Evolutionary conservation across 371 early-diverging fungal genomes (phyloP).

Genomic region (Lichtheimia corymbifera): DNA sequence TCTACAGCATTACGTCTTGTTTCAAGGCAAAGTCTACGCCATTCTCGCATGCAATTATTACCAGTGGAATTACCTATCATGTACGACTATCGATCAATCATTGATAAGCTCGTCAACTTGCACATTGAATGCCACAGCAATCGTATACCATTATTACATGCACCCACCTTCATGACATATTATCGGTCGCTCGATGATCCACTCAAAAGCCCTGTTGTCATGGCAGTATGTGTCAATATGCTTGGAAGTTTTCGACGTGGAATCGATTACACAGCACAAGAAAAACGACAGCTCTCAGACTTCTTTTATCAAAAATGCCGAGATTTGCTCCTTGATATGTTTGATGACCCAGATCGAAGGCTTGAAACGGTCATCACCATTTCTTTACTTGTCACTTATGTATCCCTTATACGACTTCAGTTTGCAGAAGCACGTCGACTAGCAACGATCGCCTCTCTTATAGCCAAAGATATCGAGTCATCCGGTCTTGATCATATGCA

Average conservation of each 20-base stretch:
- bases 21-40: not conserved
- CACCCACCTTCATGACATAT: slow-evolving; percentile 5
- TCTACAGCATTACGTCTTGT: slow-evolving; percentile 1
- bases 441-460: slow-evolving; percentile 2
- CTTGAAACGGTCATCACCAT: slow-evolving; percentile 16
- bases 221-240: slow-evolving; percentile 15
- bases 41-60: not conserved
- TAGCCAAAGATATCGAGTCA: not conserved
- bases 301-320: slow-evolving; percentile 15
- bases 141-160: slow-evolving; percentile 7
- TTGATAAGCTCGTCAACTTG: slow-evolving; percentile 2
- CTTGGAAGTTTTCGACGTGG: slow-evolving; percentile 2
- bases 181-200: slow-evolving; percentile 12
- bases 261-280: slow-evolving; percentile 1
- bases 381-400: not conserved
- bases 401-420: not conserved
- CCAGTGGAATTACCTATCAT: not conserved
- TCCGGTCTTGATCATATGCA: not conserved
- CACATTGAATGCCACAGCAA: slow-evolving; percentile 4
- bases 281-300: slow-evolving; percentile 18
- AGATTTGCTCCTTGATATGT: slow-evolving; percentile 14
- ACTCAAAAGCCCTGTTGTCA: slow-evolving; percentile 9
- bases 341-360: slow-evolving; percentile 22
- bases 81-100: not conserved
- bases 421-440: slow-evolving; percentile 8